Evolutionary conservation across 495 filamentous ascomycete genomes (phyloP).

Genomic region (Podospora pseudocomata): DNA sequence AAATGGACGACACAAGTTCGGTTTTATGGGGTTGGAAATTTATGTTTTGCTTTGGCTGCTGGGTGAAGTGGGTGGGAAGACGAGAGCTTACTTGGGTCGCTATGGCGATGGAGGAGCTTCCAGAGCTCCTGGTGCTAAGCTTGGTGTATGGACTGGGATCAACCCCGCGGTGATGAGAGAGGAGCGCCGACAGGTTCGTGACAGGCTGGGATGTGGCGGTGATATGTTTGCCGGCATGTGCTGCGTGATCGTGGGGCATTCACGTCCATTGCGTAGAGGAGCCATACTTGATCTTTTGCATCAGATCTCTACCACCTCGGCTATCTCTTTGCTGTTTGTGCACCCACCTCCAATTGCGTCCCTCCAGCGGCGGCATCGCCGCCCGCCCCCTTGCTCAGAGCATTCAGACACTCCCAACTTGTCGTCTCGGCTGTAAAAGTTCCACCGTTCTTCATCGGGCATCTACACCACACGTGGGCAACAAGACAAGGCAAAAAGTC

Average conservation of each 20-base stretch:
- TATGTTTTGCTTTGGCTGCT: background rate
- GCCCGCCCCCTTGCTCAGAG: slow-evolving; percentile 1
- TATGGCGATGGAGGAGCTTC: background rate
- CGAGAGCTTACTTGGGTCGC: no score
- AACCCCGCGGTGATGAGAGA: background rate
- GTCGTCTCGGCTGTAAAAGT: slow-evolving; percentile 78
- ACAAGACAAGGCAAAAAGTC: slow-evolving; percentile 3
- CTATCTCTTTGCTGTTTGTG: background rate
- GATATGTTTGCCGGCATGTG: no score
- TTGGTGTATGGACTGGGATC: background rate
- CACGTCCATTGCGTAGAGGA: background rate
- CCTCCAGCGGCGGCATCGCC: background rate
- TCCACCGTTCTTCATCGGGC: slow-evolving; percentile 55
- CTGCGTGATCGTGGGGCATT: no score
- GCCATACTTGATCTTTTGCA: background rate
- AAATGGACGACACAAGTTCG: background rate
- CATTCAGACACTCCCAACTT: slow-evolving; percentile 56
- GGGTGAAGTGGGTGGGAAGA: background rate
- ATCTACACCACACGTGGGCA: slow-evolving; percentile 46
- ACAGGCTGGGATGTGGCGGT: no score
- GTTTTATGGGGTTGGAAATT: background rate
- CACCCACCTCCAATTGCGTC: background rate
- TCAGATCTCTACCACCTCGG: background rate
- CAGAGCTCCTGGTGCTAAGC: background rate
- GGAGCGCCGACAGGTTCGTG: background rate